Conservation (phyloP, 2,329 filamentous ascomycete genomes). For the Fusarium algeriense region DNA sequence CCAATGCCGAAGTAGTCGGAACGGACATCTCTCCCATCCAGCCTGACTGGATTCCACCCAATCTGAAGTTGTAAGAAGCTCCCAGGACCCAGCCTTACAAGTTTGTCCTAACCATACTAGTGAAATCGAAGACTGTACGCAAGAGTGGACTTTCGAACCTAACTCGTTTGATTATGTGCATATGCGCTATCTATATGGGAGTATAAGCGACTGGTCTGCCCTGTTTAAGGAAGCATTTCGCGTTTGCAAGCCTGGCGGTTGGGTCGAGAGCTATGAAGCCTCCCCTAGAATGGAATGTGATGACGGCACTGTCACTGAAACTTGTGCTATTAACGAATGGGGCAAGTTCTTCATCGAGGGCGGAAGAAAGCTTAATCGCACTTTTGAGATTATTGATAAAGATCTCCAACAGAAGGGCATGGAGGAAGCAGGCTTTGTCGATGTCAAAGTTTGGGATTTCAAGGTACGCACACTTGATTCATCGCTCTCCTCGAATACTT, state of each 20-base stretch:
- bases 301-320: conserved; percentile 49
- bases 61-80: conserved; percentile 56
- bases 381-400: conserved; percentile 44
- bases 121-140: conserved; percentile 49
- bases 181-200: conserved; percentile 67
- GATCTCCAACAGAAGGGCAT: conserved; percentile 38
- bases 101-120: neutral
- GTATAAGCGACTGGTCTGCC: conserved; percentile 67
- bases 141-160: conserved; percentile 47
- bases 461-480: neutral
- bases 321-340: conserved; percentile 48
- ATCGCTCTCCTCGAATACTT: fast-evolving
- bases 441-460: conserved; percentile 36
- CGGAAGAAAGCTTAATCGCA: conserved; percentile 47
- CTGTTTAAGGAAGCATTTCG: conserved; percentile 64
- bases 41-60: conserved; percentile 60
- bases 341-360: conserved; percentile 48
- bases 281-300: conserved; percentile 48
- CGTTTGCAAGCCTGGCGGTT: conserved; percentile 68
- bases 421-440: conserved; percentile 42
- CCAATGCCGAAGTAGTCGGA: conserved; percentile 60
- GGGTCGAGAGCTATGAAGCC: conserved; percentile 52
- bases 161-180: conserved; percentile 70
- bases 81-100: fast-evolving
- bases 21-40: conserved; percentile 70